Evolutionary conservation across 176 grass and related monocot genomes (phyloP).

Genomic region (Bolboschoenus planiculmis): DNA sequence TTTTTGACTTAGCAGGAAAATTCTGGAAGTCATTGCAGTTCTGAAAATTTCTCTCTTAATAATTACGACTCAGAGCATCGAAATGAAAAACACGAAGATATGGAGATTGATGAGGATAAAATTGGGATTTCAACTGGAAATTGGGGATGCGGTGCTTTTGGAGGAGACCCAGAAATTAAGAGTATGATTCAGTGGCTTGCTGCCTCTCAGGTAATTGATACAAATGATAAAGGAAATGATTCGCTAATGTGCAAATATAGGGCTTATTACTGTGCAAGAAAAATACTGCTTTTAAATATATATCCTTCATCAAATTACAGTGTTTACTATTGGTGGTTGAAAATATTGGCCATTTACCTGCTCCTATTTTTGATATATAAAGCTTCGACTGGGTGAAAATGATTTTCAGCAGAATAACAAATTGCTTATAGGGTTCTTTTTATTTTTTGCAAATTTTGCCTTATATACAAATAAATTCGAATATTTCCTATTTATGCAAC

Average conservation of each 20-base stretch:
- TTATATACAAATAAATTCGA: not conserved
- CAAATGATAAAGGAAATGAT: not conserved
- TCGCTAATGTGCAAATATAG: not conserved
- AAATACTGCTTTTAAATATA: not conserved
- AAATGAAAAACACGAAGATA: constrained; percentile 19
- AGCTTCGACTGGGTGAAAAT: not conserved
- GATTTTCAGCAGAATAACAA: not conserved
- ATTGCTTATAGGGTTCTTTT: not conserved
- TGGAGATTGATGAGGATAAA: constrained; percentile 16
- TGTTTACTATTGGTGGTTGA: constrained; percentile 6
- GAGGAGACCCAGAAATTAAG: constrained; percentile 88
- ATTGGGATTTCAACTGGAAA: constrained; percentile 91
- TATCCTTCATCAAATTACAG: not conserved
- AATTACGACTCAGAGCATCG: constrained; percentile 9
- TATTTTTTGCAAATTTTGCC: not conserved
- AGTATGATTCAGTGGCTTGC: constrained; percentile 94
- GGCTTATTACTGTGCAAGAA: not conserved
- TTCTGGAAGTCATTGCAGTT: not conserved
- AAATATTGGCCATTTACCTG: not conserved
- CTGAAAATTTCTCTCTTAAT: constrained; percentile 17
- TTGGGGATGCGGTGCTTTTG: constrained; percentile 92
- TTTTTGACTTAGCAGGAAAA: not conserved
- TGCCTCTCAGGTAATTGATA: constrained; percentile 63
- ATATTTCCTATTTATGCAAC: not conserved
- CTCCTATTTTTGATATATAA: not conserved